These are phyloP conservation scores for Entomortierella beljakovae DNA, from an alignment of 192 early-diverging fungal genomes.

Conservation along the genomic window DNA sequence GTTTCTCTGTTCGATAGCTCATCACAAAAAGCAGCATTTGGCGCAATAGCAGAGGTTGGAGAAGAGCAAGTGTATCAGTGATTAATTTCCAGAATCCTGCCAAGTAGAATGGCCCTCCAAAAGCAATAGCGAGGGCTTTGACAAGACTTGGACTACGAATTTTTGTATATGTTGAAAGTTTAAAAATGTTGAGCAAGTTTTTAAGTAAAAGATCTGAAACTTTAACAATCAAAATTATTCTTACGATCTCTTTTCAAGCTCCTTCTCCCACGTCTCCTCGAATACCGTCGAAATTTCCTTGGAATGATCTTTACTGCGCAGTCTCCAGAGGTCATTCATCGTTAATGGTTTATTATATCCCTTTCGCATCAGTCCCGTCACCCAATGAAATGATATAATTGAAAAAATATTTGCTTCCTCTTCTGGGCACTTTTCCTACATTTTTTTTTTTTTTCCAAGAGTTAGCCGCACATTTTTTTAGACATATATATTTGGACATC, in stretches of 20 bases:
- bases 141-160: conserved; percentile 73
- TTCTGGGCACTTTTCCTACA: conserved; percentile 72
- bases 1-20: conserved; percentile 63
- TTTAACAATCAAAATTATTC: neutral
- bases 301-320: conserved; percentile 70
- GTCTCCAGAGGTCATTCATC: conserved; percentile 77
- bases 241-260: conserved; percentile 68
- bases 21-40: conserved; percentile 76
- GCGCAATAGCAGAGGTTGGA: conserved; percentile 82
- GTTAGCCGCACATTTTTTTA: neutral
- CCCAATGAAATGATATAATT: conserved; percentile 87
- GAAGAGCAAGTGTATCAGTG: conserved; percentile 81
- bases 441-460: neutral
- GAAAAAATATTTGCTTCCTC: conserved; percentile 86
- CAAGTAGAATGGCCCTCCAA: conserved; percentile 74
- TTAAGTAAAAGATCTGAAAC: neutral
- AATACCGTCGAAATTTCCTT: conserved; percentile 71
- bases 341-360: conserved; percentile 80
- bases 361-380: conserved; percentile 86
- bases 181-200: neutral
- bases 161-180: neutral
- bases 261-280: conserved; percentile 72
- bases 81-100: conserved; percentile 82
- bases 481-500: neutral
- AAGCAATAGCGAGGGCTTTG: conserved; percentile 62